Conservation (phyloP, 225 moss, liverwort and hornwort genomes). For the Neckera pumila region DNA sequence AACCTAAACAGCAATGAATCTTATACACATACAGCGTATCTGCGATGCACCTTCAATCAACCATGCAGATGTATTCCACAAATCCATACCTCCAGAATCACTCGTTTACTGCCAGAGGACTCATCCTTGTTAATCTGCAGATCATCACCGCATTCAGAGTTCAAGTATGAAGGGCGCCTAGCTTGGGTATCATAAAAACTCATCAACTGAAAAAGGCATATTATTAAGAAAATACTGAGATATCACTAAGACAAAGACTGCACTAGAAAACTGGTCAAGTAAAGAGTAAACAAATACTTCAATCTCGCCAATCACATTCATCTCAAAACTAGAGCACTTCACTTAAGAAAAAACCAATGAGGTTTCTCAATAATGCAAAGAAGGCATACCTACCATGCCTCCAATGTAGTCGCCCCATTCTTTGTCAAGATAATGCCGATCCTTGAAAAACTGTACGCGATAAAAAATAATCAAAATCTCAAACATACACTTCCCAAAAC, state of each 20-base stretch:
- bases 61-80: neutral
- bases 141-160: neutral
- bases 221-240: neutral
- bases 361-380: neutral
- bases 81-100: slow-evolving; percentile 36
- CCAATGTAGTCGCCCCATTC: slow-evolving; percentile 92
- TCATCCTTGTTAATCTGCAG: slow-evolving; percentile 18
- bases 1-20: neutral
- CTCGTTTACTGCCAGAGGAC: neutral
- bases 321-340: neutral
- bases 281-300: neutral
- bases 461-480: neutral
- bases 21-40: neutral
- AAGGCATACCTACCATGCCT: slow-evolving; percentile 56
- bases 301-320: neutral
- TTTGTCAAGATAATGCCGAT: slow-evolving; percentile 97
- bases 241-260: neutral
- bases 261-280: neutral
- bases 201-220: neutral
- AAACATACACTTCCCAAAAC: neutral
- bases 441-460: slow-evolving; percentile 85
- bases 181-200: neutral
- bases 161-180: neutral
- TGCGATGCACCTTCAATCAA: neutral
- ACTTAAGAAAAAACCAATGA: neutral